phyloP scores from a whole-genome alignment of 306 rosid species.

The Vigna mungo region DNA sequence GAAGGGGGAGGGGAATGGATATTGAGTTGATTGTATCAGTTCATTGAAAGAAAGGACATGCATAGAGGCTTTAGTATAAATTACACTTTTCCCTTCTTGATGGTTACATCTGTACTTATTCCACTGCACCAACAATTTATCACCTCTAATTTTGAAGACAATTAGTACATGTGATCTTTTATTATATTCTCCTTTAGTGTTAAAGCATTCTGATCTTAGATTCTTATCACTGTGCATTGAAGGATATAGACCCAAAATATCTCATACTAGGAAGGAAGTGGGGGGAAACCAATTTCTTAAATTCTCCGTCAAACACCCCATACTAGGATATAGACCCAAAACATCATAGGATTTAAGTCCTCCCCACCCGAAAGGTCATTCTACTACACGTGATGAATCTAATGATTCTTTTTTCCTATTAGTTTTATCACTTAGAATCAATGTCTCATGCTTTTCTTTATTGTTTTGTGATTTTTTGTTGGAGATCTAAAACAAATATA shows the following conservation, averaged over 20 bases:
- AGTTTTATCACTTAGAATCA: constrained; percentile 4
- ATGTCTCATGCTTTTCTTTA: constrained; percentile 15
- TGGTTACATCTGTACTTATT: constrained; percentile 2
- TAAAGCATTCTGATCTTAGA: not conserved
- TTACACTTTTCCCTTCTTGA: constrained; percentile 7
- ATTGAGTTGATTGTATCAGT: not conserved
- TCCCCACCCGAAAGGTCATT: constrained; percentile 5
- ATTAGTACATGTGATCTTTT: not conserved
- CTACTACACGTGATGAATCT: not conserved
- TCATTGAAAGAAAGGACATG: not conserved
- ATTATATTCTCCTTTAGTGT: not conserved
- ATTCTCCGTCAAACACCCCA: too few relatives aligned
- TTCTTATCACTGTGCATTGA: not conserved
- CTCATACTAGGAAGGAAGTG: too few relatives aligned
- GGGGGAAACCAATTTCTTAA: too few relatives aligned
- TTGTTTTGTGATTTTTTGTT: not conserved
- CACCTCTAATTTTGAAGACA: not conserved
- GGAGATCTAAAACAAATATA: too few relatives aligned
- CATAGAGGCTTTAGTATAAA: not conserved
- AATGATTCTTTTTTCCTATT: not conserved
- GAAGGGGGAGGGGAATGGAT: not conserved
- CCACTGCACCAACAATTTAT: not conserved
- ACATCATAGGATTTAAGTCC: constrained; percentile 10
- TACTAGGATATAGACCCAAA: not conserved
- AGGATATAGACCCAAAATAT: too few relatives aligned